Base-by-base conservation (phyloP, 768 basidiomycete species). In the Phanerochaete carnosa region DNA sequence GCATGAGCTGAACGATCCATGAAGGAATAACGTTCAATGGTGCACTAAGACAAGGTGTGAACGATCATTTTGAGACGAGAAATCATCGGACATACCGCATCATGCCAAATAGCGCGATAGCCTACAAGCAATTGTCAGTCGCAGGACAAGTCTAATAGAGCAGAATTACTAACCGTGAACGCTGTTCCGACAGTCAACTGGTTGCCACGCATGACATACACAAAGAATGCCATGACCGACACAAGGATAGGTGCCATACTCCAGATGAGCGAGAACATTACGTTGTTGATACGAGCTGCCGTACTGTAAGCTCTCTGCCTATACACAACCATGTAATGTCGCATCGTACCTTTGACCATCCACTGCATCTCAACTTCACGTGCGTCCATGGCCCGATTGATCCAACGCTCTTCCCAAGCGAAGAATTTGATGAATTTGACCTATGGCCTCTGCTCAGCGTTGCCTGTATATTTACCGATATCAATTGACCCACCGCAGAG, bases 71-170 rank as follows among this genome's bases (percentile, higher is more conserved):
- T 33, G 57, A 26, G 57, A 29, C 22, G 13, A 52, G 47, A 39
- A 23, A 26, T 16, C 13, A 7, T 5, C 25, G 32, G 63, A 62
- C 75, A n/a, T 65, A 86, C 81, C 85, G 81, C 66, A 97, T 80
- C 94, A 97, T 94, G 49, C 80, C 79, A 73, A 96, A 96, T 45
- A 96, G 72, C 0, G 92, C 83, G 35, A 97, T 89, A 0, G 93
- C 79, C 83, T 88, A 45, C n/a, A 46, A 37, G 45, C 19, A 12
- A 19, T 6, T 28, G 15, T 53, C 5, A 54, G 1, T 3, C 23
- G 53, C 28, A 57, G 29, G 15, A 58, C 15, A 19, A 13, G 7
- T 30, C 9, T n/a, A 22, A 54, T 28, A 6, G 39, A 19, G 39
- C 76, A 52, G 51, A 32, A n/a, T 33, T 23, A 33, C 84, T 35